Evolutionary conservation across 1,284 basidiomycete genomes (phyloP), one percentile per base, ranked within the genome.

Genomic region (Wolfiporia cocos): DNA sequence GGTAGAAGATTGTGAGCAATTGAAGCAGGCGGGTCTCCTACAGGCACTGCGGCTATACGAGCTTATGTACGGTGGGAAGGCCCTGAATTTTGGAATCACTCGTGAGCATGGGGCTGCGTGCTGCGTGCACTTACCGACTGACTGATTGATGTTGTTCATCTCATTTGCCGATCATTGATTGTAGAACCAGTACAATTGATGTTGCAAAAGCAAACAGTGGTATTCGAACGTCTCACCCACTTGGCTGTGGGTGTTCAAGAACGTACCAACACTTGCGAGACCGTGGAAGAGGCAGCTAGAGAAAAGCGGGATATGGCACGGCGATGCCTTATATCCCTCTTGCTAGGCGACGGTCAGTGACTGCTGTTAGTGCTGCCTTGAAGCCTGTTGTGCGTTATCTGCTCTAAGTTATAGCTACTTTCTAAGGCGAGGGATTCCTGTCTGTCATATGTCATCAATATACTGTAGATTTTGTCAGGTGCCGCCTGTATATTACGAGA

Each of bases 181-280:
- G n/a, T 40, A 56, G 54, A 50, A 43, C 49, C 51, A 23, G 47
- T 52, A 36, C 49, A 53, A 35, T 42, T 47, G 24, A 54, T 56
- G 54, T 31, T 49, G 24, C 45, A 50, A 38, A 54, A 54, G 45
- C 54, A 54, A 36, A 44, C 48, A n/a, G 54, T 51, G 33, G 47
- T 56, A 26, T 56, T 51, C 41, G 38, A 43, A 40, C 47, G 48
- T 22, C 52, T 56, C n/a, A 56, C 54, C 15, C 32, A 36, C 32
- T 49, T 56, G 37, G 54, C 54, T 5, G 52, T 56, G 22, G 52
- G 49, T 39, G 49, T 56, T 38, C 54, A 56, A 48, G 35, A 53
- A 43, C 54, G 49, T 48, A 52, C 54, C 40, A 23, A 34, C 30
- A 29, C 47, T 38, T 54, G 54, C 46, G 42, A 48, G 41, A 33